These are phyloP conservation scores for Apophysomyces elegans DNA, from an alignment of 371 early-diverging fungal genomes.

Conservation along the genomic window DNA sequence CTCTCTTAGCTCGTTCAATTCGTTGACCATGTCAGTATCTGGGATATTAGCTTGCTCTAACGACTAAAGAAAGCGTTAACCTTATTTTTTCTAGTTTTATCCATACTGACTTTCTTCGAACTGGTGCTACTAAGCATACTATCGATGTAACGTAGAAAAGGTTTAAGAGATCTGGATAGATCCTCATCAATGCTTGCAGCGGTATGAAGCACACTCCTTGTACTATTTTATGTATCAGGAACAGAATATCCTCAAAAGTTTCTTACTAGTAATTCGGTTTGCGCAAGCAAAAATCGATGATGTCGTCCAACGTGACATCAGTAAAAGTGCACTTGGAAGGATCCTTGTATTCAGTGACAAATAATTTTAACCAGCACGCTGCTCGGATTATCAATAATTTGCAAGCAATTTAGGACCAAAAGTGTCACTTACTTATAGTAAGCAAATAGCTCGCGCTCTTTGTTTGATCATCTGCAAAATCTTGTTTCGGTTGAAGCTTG, in stretches of 20 bases:
- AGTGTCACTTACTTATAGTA: slow-evolving; percentile 36
- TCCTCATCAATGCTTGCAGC: slow-evolving; percentile 24
- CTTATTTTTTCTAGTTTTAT: neutral
- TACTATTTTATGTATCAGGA: slow-evolving; percentile 21
- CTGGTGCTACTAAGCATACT: slow-evolving; percentile 27
- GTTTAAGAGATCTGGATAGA: slow-evolving; percentile 27
- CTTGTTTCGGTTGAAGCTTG: slow-evolving; percentile 5
- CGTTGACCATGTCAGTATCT: slow-evolving; percentile 16
- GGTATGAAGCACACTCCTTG: slow-evolving; percentile 35
- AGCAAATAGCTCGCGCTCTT: slow-evolving; percentile 41
- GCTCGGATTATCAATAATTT: neutral
- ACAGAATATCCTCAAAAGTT: neutral
- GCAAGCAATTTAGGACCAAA: neutral
- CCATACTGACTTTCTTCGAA: slow-evolving; percentile 21
- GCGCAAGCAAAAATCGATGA: slow-evolving; percentile 40
- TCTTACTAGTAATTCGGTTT: slow-evolving; percentile 47
- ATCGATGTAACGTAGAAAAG: slow-evolving; percentile 42
- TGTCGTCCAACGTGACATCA: slow-evolving; percentile 33
- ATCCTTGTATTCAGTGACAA: slow-evolving; percentile 27
- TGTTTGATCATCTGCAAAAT: slow-evolving; percentile 4
- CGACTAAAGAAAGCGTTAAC: neutral
- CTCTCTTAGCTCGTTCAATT: slow-evolving; percentile 23
- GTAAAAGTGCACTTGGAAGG: slow-evolving; percentile 22
- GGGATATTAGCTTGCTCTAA: neutral
- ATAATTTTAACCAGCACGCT: slow-evolving; percentile 48